Percentiles rank a stretch among this genome's conserved stretches.
Conservation (phyloP, 768 basidiomycete species). For the Leccinum variicolor region DNA sequence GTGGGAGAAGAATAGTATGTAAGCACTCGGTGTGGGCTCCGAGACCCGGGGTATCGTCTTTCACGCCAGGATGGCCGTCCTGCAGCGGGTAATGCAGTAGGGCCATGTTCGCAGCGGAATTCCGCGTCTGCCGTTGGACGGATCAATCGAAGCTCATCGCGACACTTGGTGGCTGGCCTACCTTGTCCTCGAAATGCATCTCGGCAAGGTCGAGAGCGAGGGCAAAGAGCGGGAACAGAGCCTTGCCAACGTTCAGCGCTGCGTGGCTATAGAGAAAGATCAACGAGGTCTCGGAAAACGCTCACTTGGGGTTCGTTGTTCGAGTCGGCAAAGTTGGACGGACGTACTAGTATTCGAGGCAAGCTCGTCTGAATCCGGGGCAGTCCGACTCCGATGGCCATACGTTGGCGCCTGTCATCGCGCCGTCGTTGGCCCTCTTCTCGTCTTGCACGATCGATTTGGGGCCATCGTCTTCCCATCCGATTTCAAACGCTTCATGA, state of each 20-base stretch:
- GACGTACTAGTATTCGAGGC: slow-evolving; percentile 66
- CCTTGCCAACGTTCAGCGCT: slow-evolving; percentile 50
- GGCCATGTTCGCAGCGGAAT: slow-evolving; percentile 63
- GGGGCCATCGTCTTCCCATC: slow-evolving; percentile 53
- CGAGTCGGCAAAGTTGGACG: neutral
- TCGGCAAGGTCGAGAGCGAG: slow-evolving; percentile 61
- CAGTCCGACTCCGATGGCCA: slow-evolving; percentile 64
- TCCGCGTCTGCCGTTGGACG: slow-evolving; percentile 41
- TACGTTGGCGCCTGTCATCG: slow-evolving; percentile 46
- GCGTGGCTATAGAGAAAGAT: slow-evolving; percentile 42
- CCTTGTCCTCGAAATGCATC: slow-evolving; percentile 66
- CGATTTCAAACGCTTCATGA: slow-evolving; percentile 89
- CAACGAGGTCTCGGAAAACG: slow-evolving; percentile 11
- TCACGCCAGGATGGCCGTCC: slow-evolving; percentile 41
- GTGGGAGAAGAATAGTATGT: neutral
- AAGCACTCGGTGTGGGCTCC: slow-evolving; percentile 76
- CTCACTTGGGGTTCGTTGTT: no score
- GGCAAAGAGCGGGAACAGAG: slow-evolving; percentile 68
- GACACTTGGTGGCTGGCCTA: slow-evolving; percentile 9
- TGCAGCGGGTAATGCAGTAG: slow-evolving; percentile 77
- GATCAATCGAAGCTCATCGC: neutral
- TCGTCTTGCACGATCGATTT: slow-evolving; percentile 19
- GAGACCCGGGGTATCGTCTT: slow-evolving; percentile 71
- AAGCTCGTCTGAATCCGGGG: slow-evolving; percentile 56
- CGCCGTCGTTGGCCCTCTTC: slow-evolving; percentile 41